Conservation (phyloP, 306 rosid genomes). For the Hippophae rhamnoides region DNA sequence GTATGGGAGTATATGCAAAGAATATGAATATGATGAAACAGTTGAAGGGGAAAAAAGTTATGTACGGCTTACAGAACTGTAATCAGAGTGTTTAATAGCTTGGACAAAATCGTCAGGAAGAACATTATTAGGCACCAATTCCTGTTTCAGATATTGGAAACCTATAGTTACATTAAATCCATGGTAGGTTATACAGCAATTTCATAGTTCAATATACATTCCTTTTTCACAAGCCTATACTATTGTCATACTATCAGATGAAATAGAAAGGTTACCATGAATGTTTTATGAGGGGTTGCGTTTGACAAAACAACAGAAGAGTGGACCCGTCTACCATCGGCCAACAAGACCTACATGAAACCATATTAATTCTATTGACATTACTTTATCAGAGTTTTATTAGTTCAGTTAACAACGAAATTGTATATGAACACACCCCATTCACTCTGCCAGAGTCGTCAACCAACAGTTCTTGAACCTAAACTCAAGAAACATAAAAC, state of each 20-base stretch:
- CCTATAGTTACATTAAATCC: constrained; percentile 17
- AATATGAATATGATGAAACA: neutral
- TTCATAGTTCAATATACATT: neutral
- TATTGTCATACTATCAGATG: neutral
- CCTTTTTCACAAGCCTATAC: too few relatives aligned
- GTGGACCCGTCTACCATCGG: constrained; percentile 68
- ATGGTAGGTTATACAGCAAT: neutral
- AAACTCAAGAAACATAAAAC: constrained; percentile 4
- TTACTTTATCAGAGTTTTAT: constrained; percentile 16
- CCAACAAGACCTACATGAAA: constrained; percentile 53
- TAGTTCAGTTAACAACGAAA: constrained; percentile 27
- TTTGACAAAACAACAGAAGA: constrained; percentile 78
- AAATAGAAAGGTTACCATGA: constrained; percentile 41
- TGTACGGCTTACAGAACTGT: constrained; percentile 66
- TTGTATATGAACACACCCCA: constrained; percentile 64
- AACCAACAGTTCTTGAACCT: constrained; percentile 71
- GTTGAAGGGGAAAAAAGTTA: neutral
- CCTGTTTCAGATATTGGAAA: constrained; percentile 44
- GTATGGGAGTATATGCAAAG: neutral
- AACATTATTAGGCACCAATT: constrained; percentile 47
- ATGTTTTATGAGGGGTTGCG: constrained; percentile 85
- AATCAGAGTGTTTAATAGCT: constrained; percentile 69
- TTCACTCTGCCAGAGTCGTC: constrained; percentile 51
- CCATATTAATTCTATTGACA: constrained; percentile 17
- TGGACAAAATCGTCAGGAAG: constrained; percentile 64